Evolutionary conservation across 768 basidiomycete genomes (phyloP), one percentile per base, ranked within the genome.

Genomic region (Clitopilus hobsonii): DNA sequence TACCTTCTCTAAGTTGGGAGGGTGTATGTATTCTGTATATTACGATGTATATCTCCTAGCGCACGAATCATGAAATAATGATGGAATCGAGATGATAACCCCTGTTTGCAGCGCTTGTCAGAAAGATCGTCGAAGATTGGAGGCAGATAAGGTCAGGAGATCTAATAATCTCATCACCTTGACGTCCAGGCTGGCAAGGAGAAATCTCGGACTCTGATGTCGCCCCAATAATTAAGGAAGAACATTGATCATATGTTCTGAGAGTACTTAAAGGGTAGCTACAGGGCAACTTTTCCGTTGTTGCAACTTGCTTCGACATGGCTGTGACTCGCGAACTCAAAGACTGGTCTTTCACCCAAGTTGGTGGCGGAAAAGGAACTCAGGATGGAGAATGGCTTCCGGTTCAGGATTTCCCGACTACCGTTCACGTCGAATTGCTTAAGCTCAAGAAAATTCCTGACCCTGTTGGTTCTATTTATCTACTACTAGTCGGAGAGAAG

Each of bases 371-470:
- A 24, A 70, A 77, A 56, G 81, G 81, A 20, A 81, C 81, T 22
- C 74, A 77, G 54, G 72, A 80, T 24, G 83, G 75, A 38, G 88
- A 91, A 74, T 91, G 88, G 89, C 60, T 88, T 27, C 54, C 72
- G 5, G 78, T 77, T 24, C 79, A 83, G 23, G 69, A 77, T 54
- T 85, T 94, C 61, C 94, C 94, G 11, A 95, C 94, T 0, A 86
- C 85, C 0, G 86, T 94, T 11, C 94, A 97, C 60, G 89, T 89
- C 51, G 94, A 96, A 64, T 78, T 97, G 27, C 67, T 92, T 66
- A 86, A 82, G 64, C 63, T 77, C 32, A 77, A 82, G 59, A 88
- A 68, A 64, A 94, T 96, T 30, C 86, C 89, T 28, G 89, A 97
- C 69, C 93, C 92, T 51, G 89, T 90, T 63, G 57, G 84, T 72